phyloP scores from a whole-genome alignment of 1,284 basidiomycete species.

The Vanrija humicola region DNA sequence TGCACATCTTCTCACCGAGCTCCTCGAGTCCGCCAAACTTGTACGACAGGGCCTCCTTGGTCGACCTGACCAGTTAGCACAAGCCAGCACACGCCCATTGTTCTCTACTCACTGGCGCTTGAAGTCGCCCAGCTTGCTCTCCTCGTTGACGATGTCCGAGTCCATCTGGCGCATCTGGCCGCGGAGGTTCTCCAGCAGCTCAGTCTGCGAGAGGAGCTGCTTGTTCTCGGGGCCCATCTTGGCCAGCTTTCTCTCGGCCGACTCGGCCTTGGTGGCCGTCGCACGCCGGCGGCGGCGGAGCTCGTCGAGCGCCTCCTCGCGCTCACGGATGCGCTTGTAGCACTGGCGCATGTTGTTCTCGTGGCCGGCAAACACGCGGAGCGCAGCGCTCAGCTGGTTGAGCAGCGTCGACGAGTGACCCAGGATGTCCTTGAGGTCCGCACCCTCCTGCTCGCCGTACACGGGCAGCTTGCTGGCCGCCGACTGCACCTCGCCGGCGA shows the following conservation, averaged over 20 bases:
- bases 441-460: conserved; percentile 82
- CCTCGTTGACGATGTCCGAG: conserved; percentile 76
- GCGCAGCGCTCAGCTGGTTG: conserved; percentile 63
- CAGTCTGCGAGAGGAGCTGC: conserved; percentile 70
- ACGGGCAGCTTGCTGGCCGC: conserved; percentile 68
- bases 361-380: conserved; percentile 69
- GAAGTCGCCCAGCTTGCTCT: conserved; percentile 76
- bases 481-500: conserved; percentile 64
- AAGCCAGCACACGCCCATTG: too few relatives aligned
- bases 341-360: conserved; percentile 65
- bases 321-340: conserved; percentile 61
- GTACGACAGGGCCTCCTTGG: conserved; percentile 68
- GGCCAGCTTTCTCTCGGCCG: conserved; percentile 82
- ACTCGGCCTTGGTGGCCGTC: conserved; percentile 69
- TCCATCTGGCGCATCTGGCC: conserved; percentile 76
- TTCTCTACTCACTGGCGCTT: conserved; percentile 58
- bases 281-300: conserved; percentile 66
- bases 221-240: conserved; percentile 93
- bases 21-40: conserved; percentile 87
- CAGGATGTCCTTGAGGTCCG: conserved; percentile 75
- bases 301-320: conserved; percentile 79
- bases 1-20: conserved; percentile 80
- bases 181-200: conserved; percentile 66
- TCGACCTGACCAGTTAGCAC: conserved; percentile 20
- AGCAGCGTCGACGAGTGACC: conserved; percentile 68